Evolutionary conservation across 768 basidiomycete species (phyloP), one percentile per base, ranked within the genome.

Genomic region (Lactarius psammicola): DNA sequence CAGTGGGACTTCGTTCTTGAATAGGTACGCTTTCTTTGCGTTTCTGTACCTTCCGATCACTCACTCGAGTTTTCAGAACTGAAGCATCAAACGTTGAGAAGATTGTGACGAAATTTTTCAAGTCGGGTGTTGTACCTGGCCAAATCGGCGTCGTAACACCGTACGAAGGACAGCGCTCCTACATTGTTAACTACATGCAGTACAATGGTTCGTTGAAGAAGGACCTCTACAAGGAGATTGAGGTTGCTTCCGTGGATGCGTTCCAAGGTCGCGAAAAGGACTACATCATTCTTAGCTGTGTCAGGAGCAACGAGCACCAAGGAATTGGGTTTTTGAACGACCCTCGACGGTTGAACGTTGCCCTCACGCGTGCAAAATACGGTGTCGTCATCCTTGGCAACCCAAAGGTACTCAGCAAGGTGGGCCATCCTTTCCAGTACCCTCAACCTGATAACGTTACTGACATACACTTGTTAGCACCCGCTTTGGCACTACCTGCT

Each of bases 181-280:
- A 97, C 76, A 90, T 99, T 74, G 95, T 96, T 75, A 96, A 94
- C 76, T 99, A 96, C 76, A 98, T 99, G 97, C 97, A 99, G 80
- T 94, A 97, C 81, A 97, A 98, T 74, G 97, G 97, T n/a, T 89
- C 95, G 31, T 81, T 98, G 67, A 98, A 98, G 87, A 99, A 98
- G 80, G 97, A 99, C 70, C 77, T 98, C 20, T 99, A 99, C 81
- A 99, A 99, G 81, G 97, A 99, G 73, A 95, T 99, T 46, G 97
- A 99, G 75, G 97, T 99, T 56, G 97, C 97, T 5, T 94, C 92
- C 69, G 97, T 99, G 61, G 97, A 99, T 75, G 97, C 97, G 6
- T 99, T 99, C 85, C 97, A 99, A 75, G 97, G 97, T 56, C 86
- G 97, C 74, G 97, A 99, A 80, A 99, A 99, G 84, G 97, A 99